Conservation (phyloP, 768 basidiomycete species). For the Punctularia strigosozonata region DNA sequence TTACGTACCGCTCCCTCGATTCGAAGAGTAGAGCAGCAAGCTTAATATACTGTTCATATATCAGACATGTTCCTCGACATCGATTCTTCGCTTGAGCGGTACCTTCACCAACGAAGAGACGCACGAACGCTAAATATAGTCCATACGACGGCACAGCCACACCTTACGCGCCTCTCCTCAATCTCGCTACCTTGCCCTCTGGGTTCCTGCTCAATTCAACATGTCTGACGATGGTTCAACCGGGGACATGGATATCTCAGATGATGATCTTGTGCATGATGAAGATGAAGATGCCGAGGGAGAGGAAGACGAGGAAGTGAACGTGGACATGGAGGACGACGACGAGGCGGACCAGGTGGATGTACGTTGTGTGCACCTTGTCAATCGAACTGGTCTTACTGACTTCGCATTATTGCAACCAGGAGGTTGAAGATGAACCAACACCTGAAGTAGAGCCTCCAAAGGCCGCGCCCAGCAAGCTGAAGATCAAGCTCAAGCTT, state of each 20-base stretch:
- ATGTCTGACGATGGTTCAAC: slow-evolving; percentile 16
- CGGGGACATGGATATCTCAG: slow-evolving; percentile 6
- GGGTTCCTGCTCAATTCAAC: too few relatives aligned
- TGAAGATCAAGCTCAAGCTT: slow-evolving; percentile 54
- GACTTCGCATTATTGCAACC: not conserved
- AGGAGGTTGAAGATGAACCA: slow-evolving; percentile 21
- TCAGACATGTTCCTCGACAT: too few relatives aligned
- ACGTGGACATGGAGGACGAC: slow-evolving; percentile 13
- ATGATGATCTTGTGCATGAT: slow-evolving; percentile 9
- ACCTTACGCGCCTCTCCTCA: too few relatives aligned
- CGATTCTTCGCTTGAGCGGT: too few relatives aligned
- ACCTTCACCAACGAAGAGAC: too few relatives aligned
- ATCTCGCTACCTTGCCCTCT: too few relatives aligned
- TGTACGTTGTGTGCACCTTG: slow-evolving; percentile 7
- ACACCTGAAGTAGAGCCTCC: slow-evolving; percentile 14
- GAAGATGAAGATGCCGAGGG: slow-evolving; percentile 6
- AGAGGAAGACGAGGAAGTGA: slow-evolving; percentile 9
- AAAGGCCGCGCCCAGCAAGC: slow-evolving; percentile 25
- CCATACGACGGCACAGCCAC: too few relatives aligned
- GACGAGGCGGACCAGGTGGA: slow-evolving; percentile 17
- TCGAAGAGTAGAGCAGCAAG: too few relatives aligned
- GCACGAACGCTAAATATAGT: too few relatives aligned
- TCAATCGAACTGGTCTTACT: not conserved
- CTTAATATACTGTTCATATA: too few relatives aligned
- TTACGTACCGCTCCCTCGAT: too few relatives aligned